Evolutionary conservation across 2,329 filamentous ascomycete genomes (phyloP).

Genomic region (Pseudogymnoascus sp.): DNA sequence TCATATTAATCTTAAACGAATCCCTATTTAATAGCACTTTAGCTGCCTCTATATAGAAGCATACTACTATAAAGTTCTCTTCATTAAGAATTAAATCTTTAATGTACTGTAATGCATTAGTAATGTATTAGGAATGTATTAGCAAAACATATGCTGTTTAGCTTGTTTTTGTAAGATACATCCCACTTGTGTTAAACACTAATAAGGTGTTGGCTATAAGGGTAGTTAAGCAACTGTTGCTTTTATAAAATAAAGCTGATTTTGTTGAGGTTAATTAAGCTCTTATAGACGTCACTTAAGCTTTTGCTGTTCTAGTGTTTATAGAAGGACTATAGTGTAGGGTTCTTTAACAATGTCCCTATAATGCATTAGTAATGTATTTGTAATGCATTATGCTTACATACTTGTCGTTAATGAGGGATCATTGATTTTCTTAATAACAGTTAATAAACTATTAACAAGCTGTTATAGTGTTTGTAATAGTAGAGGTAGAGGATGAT

Average conservation of each 20-base stretch:
- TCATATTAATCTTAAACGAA: no score
- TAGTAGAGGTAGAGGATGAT: background rate
- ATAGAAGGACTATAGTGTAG: background rate
- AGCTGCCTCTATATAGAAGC: no score
- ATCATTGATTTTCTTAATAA: background rate
- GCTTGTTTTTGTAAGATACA: no score
- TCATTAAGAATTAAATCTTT: no score
- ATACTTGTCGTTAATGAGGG: background rate
- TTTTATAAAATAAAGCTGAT: background rate
- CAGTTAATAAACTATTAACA: background rate
- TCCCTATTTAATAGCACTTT: no score
- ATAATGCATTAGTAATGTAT: background rate
- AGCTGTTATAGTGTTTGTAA: slow-evolving; percentile 16
- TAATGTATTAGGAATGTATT: no score
- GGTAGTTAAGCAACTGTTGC: background rate
- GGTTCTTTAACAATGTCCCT: background rate
- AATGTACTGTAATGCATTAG: no score
- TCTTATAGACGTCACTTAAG: background rate
- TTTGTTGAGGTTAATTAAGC: background rate
- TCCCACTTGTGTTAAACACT: background rate
- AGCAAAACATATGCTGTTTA: no score
- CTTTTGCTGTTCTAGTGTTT: background rate
- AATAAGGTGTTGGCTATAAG: background rate
- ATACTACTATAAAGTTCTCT: no score
- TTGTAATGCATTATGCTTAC: background rate